A percentile compares a stretch with the other conserved stretches of the same genome.
Evolutionary conservation across 2,329 filamentous ascomycete species (phyloP).

Genomic region (Claviceps sp.): DNA sequence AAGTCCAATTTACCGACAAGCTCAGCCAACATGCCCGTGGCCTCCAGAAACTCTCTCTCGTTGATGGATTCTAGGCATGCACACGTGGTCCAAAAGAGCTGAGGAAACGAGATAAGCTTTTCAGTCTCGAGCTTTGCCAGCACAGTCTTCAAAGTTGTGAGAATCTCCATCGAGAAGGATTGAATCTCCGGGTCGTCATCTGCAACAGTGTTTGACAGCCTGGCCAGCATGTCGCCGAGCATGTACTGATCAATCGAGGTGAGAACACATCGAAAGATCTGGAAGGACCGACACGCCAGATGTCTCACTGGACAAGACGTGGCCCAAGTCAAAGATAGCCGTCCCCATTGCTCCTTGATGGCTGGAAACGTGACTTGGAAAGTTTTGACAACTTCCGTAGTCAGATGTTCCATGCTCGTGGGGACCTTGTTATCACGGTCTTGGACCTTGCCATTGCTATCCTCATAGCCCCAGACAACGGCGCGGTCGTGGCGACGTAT

Average conservation of each 20-base stretch:
- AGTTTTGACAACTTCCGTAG: conserved; percentile 67
- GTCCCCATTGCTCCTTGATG: conserved; percentile 83
- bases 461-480: conserved; percentile 90
- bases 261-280: conserved; percentile 88
- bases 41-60: conserved; percentile 86
- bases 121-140: conserved; percentile 71
- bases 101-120: conserved; percentile 77
- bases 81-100: conserved; percentile 95
- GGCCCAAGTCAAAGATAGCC: conserved; percentile 84
- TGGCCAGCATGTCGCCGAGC: conserved; percentile 91
- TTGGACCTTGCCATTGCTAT: conserved; percentile 68
- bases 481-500: conserved; percentile 73
- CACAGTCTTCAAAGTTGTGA: conserved; percentile 85
- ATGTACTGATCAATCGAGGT: conserved; percentile 84
- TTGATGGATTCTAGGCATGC: conserved; percentile 95
- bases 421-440: conserved; percentile 70
- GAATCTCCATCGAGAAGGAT: conserved; percentile 93
- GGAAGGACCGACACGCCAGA: conserved; percentile 90
- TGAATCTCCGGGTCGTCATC: conserved; percentile 91
- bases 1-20: conserved; percentile 77
- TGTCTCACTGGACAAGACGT: conserved; percentile 93
- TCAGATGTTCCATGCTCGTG: conserved; percentile 72
- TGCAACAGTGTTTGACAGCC: conserved; percentile 91
- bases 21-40: conserved; percentile 79
- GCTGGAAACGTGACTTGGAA: conserved; percentile 76